A percentile compares a stretch with the other conserved stretches of the same genome.
Evolutionary conservation across 305 asterid genomes (phyloP).

Genomic region (Rubia tinctorum): DNA sequence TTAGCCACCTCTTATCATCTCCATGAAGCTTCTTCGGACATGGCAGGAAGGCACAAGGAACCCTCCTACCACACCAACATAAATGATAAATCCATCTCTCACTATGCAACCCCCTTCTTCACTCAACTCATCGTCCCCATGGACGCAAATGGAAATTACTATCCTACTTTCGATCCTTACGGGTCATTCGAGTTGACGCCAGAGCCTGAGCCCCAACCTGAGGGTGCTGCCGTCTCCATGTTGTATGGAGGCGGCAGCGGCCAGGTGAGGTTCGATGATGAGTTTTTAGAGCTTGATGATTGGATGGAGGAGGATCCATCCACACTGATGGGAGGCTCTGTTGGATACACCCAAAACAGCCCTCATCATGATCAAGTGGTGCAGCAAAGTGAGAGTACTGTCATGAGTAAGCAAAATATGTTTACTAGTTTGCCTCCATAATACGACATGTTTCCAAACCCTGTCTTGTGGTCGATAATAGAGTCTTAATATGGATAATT

Average conservation of each 20-base stretch:
- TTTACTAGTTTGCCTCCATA: not conserved
- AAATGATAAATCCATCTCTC: constrained; percentile 1
- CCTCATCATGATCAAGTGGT: constrained; percentile 17
- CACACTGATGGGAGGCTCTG: constrained; percentile 22
- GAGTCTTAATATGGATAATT: no score
- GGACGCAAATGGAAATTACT: not conserved
- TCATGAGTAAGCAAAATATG: constrained; percentile 34
- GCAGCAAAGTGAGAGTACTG: constrained; percentile 23
- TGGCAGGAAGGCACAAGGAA: constrained; percentile 52
- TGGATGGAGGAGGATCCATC: constrained; percentile 52
- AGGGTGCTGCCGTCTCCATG: not conserved
- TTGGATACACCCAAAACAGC: constrained; percentile 29
- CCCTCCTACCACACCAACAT: constrained; percentile 6
- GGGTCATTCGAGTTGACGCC: not conserved
- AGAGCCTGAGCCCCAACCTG: not conserved
- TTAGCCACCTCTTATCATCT: constrained; percentile 40
- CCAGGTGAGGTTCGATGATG: constrained; percentile 12
- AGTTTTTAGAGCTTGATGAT: constrained; percentile 48
- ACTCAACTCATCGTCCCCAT: not conserved
- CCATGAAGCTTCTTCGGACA: constrained; percentile 52
- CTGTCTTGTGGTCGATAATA: no score
- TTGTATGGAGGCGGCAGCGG: not conserved
- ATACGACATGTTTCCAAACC: not conserved
- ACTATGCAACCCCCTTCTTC: not conserved
- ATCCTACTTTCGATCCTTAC: not conserved